These are phyloP conservation scores for Pascua sp. DNA, from an alignment of 1,284 basidiomycete genomes.

Conservation along the genomic window DNA sequence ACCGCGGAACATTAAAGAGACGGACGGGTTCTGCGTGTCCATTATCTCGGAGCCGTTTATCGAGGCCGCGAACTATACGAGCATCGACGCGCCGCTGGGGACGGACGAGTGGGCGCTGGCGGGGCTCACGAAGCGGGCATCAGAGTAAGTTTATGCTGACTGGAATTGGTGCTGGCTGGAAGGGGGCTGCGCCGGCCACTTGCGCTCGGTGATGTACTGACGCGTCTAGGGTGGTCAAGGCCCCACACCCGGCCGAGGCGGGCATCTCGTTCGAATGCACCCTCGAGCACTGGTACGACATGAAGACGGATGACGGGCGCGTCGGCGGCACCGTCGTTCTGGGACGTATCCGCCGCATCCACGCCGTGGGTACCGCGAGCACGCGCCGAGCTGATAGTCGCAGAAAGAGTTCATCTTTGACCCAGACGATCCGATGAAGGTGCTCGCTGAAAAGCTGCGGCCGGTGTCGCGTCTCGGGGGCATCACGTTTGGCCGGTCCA, in stretches of 20 bases:
- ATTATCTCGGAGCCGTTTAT: slow-evolving; percentile 72
- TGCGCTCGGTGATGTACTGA: not conserved
- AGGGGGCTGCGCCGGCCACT: not conserved
- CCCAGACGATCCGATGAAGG: slow-evolving; percentile 47
- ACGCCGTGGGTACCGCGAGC: slow-evolving; percentile 49
- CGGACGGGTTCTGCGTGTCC: slow-evolving; percentile 69
- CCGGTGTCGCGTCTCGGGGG: slow-evolving; percentile 66
- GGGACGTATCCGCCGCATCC: slow-evolving; percentile 63
- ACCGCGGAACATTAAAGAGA: slow-evolving; percentile 62
- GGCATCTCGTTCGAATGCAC: slow-evolving; percentile 70
- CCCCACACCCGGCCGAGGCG: slow-evolving; percentile 67
- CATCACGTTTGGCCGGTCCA: slow-evolving; percentile 50
- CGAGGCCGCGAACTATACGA: slow-evolving; percentile 66
- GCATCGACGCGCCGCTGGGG: slow-evolving; percentile 63
- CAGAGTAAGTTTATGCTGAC: slow-evolving; percentile 61
- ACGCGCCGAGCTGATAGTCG: not conserved
- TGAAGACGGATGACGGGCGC: slow-evolving; percentile 50
- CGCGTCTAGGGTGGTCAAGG: slow-evolving; percentile 53
- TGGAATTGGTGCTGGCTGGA: too few relatives aligned
- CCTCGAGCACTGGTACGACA: slow-evolving; percentile 60
- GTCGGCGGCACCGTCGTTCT: slow-evolving; percentile 60
- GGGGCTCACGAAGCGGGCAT: slow-evolving; percentile 61
- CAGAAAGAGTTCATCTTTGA: slow-evolving; percentile 59
- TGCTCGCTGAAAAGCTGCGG: slow-evolving; percentile 54
- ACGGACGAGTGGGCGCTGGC: slow-evolving; percentile 69